Evolutionary conservation across 805 yeast genomes (phyloP).

Genomic region (Metschnikowia hibisci): DNA sequence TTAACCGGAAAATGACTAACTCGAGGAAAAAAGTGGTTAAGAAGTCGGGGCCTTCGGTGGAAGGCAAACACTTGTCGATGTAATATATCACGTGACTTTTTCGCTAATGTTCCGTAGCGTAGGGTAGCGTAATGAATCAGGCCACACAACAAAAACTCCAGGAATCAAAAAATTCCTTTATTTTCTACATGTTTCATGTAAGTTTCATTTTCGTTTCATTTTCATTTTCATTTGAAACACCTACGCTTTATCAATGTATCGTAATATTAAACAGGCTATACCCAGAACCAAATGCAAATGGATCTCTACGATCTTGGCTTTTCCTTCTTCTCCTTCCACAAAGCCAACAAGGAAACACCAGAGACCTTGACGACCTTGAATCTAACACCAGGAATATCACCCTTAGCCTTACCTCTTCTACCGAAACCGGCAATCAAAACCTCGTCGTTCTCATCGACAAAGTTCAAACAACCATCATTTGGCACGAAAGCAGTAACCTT

Average conservation of each 20-base stretch:
- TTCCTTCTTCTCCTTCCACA: slow-evolving; percentile 99
- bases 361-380: slow-evolving; percentile 99
- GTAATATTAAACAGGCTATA: slow-evolving; percentile 20
- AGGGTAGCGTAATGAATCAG: background rate
- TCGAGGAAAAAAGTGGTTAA: slow-evolving; percentile 46
- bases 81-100: slow-evolving; percentile 13
- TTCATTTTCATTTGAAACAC: background rate
- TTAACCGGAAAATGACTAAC: slow-evolving; percentile 56
- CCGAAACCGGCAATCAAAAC: slow-evolving; percentile 99
- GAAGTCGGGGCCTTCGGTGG: slow-evolving; percentile 76
- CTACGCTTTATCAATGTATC: slow-evolving; percentile 10
- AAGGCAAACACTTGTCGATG: slow-evolving; percentile 57
- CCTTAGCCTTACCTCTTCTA: slow-evolving; percentile 99
- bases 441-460: slow-evolving; percentile 99
- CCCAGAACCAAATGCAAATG: slow-evolving; percentile 8
- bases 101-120: background rate
- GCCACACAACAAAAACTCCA: too few relatives aligned
- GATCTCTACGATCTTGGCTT: slow-evolving; percentile 94
- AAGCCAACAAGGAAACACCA: slow-evolving; percentile 99
- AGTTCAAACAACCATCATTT: slow-evolving; percentile 99
- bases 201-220: background rate
- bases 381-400: slow-evolving; percentile 99
- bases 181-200: too few relatives aligned
- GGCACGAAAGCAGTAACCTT: slow-evolving; percentile 99
- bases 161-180: too few relatives aligned